Percentiles rank a stretch among this genome's conserved stretches.
Conservation (phyloP, 129 eudicot species). For the Chrysanthemum seticuspe region DNA sequence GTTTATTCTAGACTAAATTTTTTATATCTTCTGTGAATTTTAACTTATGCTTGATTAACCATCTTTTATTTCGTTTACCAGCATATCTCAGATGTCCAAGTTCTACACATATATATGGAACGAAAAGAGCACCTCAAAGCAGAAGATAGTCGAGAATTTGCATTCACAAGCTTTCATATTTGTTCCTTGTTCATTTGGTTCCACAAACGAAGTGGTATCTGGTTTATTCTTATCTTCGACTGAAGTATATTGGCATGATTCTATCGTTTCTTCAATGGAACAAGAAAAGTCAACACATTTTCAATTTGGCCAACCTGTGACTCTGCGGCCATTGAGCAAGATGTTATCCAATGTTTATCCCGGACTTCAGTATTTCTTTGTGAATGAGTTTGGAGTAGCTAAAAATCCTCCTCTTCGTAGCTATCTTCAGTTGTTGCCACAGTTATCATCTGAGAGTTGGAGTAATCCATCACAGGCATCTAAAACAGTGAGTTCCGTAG, state of each 20-base stretch:
- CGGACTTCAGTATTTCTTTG: constrained; percentile 66
- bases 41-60: neutral
- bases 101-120: constrained; percentile 69
- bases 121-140: constrained; percentile 47
- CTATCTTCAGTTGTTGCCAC: constrained; percentile 65
- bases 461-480: constrained; percentile 50
- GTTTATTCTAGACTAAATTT: too few relatives aligned
- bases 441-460: constrained; percentile 45
- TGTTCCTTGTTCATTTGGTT: too few relatives aligned
- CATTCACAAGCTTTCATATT: too few relatives aligned
- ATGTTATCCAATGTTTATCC: constrained; percentile 56
- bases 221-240: constrained; percentile 40
- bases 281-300: constrained; percentile 28
- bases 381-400: constrained; percentile 71
- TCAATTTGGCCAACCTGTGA: constrained; percentile 18
- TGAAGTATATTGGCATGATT: constrained; percentile 78
- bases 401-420: constrained; percentile 51
- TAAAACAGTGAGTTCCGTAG: constrained; percentile 42
- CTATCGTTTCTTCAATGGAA: constrained; percentile 42
- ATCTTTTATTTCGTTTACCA: constrained; percentile 26
- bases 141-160: too few relatives aligned
- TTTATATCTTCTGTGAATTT: neutral
- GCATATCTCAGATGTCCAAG: constrained; percentile 75
- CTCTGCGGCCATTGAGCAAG: constrained; percentile 29
- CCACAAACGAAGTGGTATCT: too few relatives aligned